These are phyloP conservation scores for Metarhizium anisopliae DNA, from an alignment of 2,329 filamentous ascomycete species.

Conservation along the genomic window DNA sequence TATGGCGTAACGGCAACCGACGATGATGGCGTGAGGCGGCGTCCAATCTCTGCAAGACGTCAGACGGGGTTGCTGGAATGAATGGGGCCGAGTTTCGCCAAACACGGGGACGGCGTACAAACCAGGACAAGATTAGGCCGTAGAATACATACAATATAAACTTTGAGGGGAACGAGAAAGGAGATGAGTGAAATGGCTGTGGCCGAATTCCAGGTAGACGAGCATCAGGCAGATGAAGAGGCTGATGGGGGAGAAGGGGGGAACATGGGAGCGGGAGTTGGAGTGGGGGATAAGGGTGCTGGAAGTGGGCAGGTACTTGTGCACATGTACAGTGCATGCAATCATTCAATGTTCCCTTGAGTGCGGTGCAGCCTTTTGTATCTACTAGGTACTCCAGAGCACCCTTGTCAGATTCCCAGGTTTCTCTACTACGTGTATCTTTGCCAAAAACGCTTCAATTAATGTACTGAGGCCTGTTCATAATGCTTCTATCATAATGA, in stretches of 20 bases:
- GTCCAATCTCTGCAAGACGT: background rate
- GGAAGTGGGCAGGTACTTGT: too few relatives aligned
- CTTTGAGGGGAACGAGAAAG: background rate
- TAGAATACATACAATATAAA: background rate
- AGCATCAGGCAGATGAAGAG: background rate
- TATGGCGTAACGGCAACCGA: background rate
- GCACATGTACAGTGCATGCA: too few relatives aligned
- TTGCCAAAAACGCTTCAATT: too few relatives aligned
- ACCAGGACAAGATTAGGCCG: background rate
- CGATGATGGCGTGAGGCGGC: background rate
- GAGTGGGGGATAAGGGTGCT: too few relatives aligned
- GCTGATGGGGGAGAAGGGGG: background rate
- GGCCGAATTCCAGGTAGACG: background rate
- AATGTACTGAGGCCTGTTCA: too few relatives aligned
- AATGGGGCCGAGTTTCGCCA: too few relatives aligned
- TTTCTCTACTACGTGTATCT: too few relatives aligned
- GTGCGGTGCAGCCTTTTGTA: too few relatives aligned
- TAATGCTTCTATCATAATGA: too few relatives aligned
- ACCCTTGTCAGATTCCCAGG: too few relatives aligned
- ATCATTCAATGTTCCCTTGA: too few relatives aligned
- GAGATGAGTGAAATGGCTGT: background rate
- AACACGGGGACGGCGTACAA: background rate
- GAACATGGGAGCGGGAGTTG: background rate
- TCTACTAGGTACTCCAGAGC: too few relatives aligned
- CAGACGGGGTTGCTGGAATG: background rate